These are phyloP conservation scores for Haematococcus sp. DNA, from an alignment of 139 green algal genomes.

Conservation along the genomic window DNA sequence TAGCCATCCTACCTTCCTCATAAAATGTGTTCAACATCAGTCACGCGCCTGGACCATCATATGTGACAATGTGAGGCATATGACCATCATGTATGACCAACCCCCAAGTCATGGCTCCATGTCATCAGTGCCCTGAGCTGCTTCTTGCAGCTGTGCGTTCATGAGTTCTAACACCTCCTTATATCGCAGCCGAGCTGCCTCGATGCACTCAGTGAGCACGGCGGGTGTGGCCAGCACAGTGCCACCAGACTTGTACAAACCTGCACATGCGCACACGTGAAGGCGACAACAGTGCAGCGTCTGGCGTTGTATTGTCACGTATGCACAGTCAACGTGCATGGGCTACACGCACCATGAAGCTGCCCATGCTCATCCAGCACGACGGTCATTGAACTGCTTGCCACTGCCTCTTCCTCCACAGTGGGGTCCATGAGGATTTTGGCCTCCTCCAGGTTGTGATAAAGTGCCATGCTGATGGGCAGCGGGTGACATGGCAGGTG, in stretches of 20 bases:
- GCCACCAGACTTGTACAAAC: constrained; percentile 1
- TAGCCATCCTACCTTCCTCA: no score
- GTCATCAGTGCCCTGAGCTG: not conserved
- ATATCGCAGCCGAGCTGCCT: constrained; percentile 15
- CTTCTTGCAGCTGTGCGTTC: not conserved
- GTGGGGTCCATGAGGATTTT: constrained; percentile 64
- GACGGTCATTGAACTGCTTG: constrained; percentile 39
- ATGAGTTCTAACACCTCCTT: constrained; percentile 15
- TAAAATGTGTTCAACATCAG: no score
- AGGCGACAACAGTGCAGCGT: no score
- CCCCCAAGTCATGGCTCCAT: no score
- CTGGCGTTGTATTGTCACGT: no score
- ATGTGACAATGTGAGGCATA: not conserved
- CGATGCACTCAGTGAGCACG: constrained; percentile 1
- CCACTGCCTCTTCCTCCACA: constrained; percentile 64
- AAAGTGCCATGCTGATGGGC: no score
- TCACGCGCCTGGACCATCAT: no score
- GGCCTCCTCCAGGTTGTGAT: no score
- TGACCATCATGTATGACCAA: not conserved
- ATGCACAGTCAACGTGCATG: no score
- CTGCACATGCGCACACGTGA: constrained; percentile 6
- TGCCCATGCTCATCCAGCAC: constrained; percentile 43
- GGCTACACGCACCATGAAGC: constrained; percentile 52
- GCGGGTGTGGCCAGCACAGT: not conserved
- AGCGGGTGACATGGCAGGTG: no score